These are phyloP conservation scores for Sporothrix variecibatus DNA, from an alignment of 2,329 filamentous ascomycete species.

Conservation along the genomic window DNA sequence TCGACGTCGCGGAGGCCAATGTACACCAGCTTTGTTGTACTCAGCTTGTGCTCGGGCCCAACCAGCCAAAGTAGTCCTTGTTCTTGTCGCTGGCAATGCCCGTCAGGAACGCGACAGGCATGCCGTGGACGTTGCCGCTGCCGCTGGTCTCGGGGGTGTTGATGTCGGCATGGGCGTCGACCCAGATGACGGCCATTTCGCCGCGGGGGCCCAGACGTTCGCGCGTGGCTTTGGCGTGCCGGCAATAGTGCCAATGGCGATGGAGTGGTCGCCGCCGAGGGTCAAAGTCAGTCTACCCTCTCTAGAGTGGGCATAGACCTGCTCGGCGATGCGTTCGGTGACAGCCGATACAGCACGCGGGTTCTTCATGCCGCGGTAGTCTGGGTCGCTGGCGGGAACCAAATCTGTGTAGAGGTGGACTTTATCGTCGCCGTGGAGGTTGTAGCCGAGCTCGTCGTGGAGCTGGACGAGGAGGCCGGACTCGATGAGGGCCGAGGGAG, in stretches of 20 bases:
- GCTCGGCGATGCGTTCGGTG: slow-evolving; percentile 73
- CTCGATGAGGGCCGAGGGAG: slow-evolving; percentile 84
- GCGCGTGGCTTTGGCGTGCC: slow-evolving; percentile 81
- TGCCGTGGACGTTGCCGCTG: slow-evolving; percentile 95
- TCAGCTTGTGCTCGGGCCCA: slow-evolving; percentile 72
- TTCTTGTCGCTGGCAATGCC: slow-evolving; percentile 76
- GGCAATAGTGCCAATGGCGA: slow-evolving; percentile 90
- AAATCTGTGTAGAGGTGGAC: slow-evolving; percentile 82
- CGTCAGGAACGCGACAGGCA: slow-evolving; percentile 92
- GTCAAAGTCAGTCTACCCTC: slow-evolving; percentile 87
- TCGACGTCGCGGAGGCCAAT: slow-evolving; percentile 95
- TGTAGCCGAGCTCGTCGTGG: slow-evolving; percentile 82
- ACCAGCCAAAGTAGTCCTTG: slow-evolving; percentile 86
- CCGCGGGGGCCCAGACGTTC: slow-evolving; percentile 67
- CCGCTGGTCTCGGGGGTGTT: slow-evolving; percentile 90
- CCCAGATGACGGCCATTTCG: slow-evolving; percentile 96
- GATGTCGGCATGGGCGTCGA: slow-evolving; percentile 97
- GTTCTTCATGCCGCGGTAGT: slow-evolving; percentile 92
- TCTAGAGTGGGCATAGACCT: slow-evolving; percentile 84
- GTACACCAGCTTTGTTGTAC: slow-evolving; percentile 86
- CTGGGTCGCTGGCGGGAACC: slow-evolving; percentile 70
- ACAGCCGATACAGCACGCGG: slow-evolving; percentile 83
- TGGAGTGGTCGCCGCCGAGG: slow-evolving; percentile 92
- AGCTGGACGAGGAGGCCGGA: slow-evolving; percentile 84
- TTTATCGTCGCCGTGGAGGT: slow-evolving; percentile 76